Conservation (phyloP, 306 rosid species). For the Medicago ruthenica region DNA sequence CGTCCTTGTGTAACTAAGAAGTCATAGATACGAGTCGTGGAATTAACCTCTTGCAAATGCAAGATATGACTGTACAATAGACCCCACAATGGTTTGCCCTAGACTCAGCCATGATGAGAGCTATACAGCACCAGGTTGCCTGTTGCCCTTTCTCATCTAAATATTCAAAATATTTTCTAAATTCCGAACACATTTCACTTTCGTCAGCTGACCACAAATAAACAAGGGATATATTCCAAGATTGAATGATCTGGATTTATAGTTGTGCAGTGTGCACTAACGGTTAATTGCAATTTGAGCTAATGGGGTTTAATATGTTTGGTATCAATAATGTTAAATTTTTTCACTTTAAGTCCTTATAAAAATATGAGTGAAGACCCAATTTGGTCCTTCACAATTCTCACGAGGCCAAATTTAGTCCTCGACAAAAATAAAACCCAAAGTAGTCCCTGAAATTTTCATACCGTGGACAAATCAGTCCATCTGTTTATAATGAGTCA, state of each 20-base stretch:
- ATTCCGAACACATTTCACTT: constrained; percentile 29
- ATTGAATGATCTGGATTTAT: neutral
- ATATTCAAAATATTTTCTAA: neutral
- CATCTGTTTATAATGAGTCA: no score
- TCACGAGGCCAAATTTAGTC: no score
- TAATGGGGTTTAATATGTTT: neutral
- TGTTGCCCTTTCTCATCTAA: neutral
- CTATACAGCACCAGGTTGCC: neutral
- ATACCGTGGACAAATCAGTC: no score
- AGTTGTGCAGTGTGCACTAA: neutral
- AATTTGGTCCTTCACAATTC: no score
- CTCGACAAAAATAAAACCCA: no score
- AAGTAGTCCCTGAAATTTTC: no score
- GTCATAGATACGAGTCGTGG: neutral
- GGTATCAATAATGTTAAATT: neutral
- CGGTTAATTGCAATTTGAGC: neutral
- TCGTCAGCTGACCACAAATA: constrained; percentile 22
- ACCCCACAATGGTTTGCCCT: neutral
- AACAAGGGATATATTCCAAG: constrained; percentile 4
- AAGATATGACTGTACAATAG: constrained; percentile 1
- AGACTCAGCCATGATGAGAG: neutral
- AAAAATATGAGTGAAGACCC: no score
- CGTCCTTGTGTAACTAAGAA: neutral
- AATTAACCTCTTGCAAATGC: neutral
- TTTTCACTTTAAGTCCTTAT: neutral